Conservation (phyloP, 108 stramenopile species). For the Hondaea fermentalgiana region DNA sequence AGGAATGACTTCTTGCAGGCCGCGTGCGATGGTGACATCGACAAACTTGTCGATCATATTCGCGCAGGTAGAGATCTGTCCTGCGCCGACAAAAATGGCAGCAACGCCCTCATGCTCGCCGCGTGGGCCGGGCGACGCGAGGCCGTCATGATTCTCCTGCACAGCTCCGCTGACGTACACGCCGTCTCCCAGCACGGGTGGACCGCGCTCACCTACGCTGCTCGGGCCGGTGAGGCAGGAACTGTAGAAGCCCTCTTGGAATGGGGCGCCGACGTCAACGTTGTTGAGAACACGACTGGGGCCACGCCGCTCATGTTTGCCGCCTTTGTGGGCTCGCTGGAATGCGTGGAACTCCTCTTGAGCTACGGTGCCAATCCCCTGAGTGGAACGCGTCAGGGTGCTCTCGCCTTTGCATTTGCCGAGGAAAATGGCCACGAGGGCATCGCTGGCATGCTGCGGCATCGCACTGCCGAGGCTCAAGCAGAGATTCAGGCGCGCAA, state of each 20-base stretch:
- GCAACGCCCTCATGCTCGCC: neutral
- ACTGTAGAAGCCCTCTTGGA: neutral
- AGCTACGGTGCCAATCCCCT: neutral
- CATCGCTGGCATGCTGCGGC: neutral
- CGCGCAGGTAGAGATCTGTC: neutral
- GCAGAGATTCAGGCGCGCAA: neutral
- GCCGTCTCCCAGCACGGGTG: neutral
- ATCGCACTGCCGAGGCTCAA: neutral
- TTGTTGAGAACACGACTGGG: neutral
- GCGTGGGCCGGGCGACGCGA: slow-evolving; percentile 7
- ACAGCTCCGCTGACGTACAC: neutral
- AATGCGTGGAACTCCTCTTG: neutral
- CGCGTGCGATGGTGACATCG: slow-evolving; percentile 1
- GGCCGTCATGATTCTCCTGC: neutral
- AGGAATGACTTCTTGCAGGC: slow-evolving; percentile 4
- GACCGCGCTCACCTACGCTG: slow-evolving; percentile 6
- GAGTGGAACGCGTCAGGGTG: neutral
- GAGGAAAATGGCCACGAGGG: slow-evolving; percentile 18
- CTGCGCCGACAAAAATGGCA: slow-evolving; percentile 11
- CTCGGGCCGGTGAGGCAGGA: neutral
- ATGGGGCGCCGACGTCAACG: slow-evolving; percentile 8
- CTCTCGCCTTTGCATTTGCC: slow-evolving; percentile 6
- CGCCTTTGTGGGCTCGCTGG: neutral
- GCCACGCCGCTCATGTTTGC: slow-evolving; percentile 18
- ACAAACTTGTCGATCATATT: neutral